Percentiles rank a stretch among this genome's conserved stretches.
Evolutionary conservation across 768 basidiomycete genomes (phyloP).

Genomic region (Collybiopsis luxurians): DNA sequence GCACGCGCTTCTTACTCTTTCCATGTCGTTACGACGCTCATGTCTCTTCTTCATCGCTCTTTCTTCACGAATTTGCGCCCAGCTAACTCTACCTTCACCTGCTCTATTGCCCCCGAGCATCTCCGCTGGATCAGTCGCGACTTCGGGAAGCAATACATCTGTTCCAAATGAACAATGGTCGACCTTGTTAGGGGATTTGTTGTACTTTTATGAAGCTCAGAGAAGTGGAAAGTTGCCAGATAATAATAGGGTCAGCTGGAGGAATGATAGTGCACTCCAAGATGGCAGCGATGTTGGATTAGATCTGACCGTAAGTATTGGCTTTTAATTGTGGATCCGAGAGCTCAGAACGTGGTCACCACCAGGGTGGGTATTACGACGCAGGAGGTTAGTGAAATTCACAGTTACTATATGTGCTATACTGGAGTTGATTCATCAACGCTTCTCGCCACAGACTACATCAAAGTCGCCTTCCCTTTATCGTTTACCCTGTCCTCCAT

Average conservation of each 20-base stretch:
- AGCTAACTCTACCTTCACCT: slow-evolving; percentile 62
- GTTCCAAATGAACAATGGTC: slow-evolving; percentile 80
- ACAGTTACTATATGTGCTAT: not conserved
- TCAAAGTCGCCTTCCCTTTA: slow-evolving; percentile 87
- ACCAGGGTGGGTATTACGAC: slow-evolving; percentile 80
- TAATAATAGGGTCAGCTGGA: slow-evolving; percentile 78
- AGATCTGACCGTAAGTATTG: slow-evolving; percentile 62
- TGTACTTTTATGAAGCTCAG: slow-evolving; percentile 93
- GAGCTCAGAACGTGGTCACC: slow-evolving; percentile 1
- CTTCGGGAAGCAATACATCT: slow-evolving; percentile 19
- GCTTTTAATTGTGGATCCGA: not conserved
- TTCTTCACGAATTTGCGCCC: slow-evolving; percentile 19
- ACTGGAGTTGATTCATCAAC: not conserved
- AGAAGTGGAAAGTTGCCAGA: slow-evolving; percentile 72
- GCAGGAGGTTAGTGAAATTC: slow-evolving; percentile 76
- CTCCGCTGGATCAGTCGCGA: slow-evolving; percentile 47
- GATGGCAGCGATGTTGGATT: slow-evolving; percentile 76
- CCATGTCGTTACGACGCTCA: not conserved
- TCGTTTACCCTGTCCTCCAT: slow-evolving; percentile 82
- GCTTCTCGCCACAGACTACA: slow-evolving; percentile 55
- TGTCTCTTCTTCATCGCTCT: not conserved
- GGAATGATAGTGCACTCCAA: slow-evolving; percentile 73
- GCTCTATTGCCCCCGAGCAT: slow-evolving; percentile 63
- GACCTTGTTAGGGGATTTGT: slow-evolving; percentile 70
- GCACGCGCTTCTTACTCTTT: not conserved